These are phyloP conservation scores for Suillus lakei DNA, from an alignment of 768 basidiomycete genomes.

Conservation along the genomic window DNA sequence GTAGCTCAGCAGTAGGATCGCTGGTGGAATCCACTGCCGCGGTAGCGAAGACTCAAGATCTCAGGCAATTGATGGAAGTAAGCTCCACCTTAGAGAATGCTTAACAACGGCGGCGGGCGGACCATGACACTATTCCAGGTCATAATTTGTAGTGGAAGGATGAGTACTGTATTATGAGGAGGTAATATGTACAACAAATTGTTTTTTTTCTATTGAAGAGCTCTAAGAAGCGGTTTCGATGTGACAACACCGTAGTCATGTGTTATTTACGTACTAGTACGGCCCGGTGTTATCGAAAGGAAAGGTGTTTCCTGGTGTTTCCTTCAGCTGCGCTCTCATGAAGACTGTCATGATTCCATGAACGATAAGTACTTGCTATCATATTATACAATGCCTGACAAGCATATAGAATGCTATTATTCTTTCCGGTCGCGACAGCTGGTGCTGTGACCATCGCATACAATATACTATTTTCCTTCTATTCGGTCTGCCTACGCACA, in stretches of 20 bases:
- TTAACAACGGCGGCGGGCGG: no score
- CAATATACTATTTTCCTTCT: not conserved
- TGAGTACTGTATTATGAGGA: not conserved
- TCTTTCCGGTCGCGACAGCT: not conserved
- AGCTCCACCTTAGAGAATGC: conserved; percentile 5
- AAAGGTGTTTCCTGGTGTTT: no score
- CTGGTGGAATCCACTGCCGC: conserved; percentile 22
- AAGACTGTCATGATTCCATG: not conserved
- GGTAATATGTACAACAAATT: not conserved
- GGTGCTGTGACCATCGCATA: not conserved
- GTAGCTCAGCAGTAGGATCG: conserved; percentile 26
- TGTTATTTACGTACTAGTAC: no score
- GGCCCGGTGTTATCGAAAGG: no score
- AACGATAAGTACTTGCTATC: not conserved
- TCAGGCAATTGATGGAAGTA: conserved; percentile 21
- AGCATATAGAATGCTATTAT: not conserved
- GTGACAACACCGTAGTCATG: not conserved
- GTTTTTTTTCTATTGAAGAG: not conserved
- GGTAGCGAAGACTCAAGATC: conserved; percentile 23
- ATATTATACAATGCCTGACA: not conserved
- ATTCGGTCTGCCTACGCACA: not conserved
- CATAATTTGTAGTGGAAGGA: not conserved
- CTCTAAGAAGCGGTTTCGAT: not conserved
- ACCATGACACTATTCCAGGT: not conserved
- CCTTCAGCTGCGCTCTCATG: not conserved